These are phyloP conservation scores for Heliocybe sulcata DNA, from an alignment of 1,284 basidiomycete genomes.

Conservation along the genomic window DNA sequence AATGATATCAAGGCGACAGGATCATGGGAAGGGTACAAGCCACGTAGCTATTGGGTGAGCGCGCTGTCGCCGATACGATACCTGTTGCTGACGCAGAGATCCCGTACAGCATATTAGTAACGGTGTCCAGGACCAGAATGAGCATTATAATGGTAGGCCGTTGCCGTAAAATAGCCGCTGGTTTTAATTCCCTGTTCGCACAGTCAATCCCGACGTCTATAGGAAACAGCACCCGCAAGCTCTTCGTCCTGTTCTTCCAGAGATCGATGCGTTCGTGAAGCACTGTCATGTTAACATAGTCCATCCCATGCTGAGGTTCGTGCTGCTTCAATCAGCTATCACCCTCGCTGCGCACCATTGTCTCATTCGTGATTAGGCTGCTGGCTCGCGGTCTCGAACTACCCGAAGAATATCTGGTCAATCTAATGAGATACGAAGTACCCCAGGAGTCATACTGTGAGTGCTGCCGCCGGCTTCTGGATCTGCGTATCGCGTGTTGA, in stretches of 20 bases:
- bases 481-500: constrained; percentile 5
- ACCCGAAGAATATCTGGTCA: constrained; percentile 26
- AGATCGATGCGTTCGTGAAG: constrained; percentile 44
- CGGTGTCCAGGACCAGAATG: constrained; percentile 51
- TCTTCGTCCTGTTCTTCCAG: constrained; percentile 47
- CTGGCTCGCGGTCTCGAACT: constrained; percentile 30
- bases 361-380: constrained; percentile 25
- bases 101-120: constrained; percentile 42
- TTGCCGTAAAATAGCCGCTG: not conserved
- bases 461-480: not conserved
- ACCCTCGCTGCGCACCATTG: not conserved
- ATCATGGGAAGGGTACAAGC: constrained; percentile 56
- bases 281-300: constrained; percentile 46
- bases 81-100: not conserved
- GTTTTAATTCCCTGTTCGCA: not conserved
- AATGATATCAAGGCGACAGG: constrained; percentile 40
- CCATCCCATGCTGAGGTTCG: constrained; percentile 39
- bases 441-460: constrained; percentile 23
- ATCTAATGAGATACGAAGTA: constrained; percentile 20
- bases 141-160: constrained; percentile 19
- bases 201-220: constrained; percentile 41
- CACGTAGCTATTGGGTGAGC: constrained; percentile 44
- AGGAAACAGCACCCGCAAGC: constrained; percentile 40
- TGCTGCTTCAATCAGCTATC: not conserved
- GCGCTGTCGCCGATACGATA: not conserved